A percentile compares a stretch with the other conserved stretches of the same genome.
These are phyloP conservation scores for Salix caprea DNA, from an alignment of 345 rosid genomes.

Conservation along the genomic window DNA sequence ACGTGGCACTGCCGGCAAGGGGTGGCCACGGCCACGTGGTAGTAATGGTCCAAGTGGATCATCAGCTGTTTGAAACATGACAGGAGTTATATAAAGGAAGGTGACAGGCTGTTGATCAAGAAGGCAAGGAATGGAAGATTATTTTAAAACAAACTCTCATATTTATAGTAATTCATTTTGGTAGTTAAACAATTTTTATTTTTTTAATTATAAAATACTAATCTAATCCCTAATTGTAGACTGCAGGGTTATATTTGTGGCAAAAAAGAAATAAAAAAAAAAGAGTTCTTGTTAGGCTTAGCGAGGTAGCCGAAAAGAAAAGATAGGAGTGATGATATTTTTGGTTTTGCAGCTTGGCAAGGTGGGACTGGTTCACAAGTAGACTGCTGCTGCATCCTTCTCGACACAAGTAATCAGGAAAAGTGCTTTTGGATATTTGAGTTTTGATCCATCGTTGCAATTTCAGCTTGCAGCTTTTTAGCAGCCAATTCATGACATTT, in stretches of 20 bases:
- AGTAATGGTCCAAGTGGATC: conserved; percentile 39
- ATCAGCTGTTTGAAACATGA: not conserved
- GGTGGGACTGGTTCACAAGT: not conserved
- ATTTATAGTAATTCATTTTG: no score
- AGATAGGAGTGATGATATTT: not conserved
- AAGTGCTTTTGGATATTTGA: not conserved
- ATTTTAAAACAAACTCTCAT: no score
- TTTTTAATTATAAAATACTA: no score
- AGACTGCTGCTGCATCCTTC: not conserved
- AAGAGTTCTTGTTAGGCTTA: not conserved
- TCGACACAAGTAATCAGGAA: not conserved
- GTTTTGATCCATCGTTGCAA: not conserved
- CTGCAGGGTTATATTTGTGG: no score
- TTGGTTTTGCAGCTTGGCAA: not conserved
- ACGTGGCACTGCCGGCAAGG: conserved; percentile 48
- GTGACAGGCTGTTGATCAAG: conserved; percentile 38
- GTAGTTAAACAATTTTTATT: no score
- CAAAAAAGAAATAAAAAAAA: no score
- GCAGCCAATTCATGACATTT: not conserved
- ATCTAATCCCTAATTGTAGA: no score
- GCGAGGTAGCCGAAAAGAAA: not conserved
- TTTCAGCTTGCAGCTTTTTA: conserved; percentile 1
- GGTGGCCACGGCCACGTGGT: conserved; percentile 46
- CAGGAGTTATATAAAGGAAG: conserved; percentile 18
- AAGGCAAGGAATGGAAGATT: not conserved